Conservation (phyloP, 352 stramenopile species). For the Phytophthora colocasiae region DNA sequence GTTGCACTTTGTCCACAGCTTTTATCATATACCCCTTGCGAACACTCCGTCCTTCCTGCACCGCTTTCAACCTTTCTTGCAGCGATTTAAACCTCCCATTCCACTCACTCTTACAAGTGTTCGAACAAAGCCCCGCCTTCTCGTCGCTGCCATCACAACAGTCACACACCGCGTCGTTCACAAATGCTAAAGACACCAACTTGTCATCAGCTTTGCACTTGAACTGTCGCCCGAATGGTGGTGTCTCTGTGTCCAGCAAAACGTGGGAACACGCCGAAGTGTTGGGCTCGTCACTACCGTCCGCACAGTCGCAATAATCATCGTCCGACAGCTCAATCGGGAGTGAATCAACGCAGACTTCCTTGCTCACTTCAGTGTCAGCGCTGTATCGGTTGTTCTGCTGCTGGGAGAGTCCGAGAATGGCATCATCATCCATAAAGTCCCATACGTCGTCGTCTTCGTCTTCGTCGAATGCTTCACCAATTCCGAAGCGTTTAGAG, state of each 20-base stretch:
- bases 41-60: slow-evolving; percentile 29
- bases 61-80: slow-evolving; percentile 22
- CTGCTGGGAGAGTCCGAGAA: slow-evolving; percentile 35
- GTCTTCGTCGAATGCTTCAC: slow-evolving; percentile 43
- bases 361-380: not conserved
- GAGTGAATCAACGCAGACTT: slow-evolving; percentile 49
- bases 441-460: slow-evolving; percentile 68
- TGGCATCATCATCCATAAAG: slow-evolving; percentile 62
- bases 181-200: slow-evolving; percentile 55
- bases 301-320: slow-evolving; percentile 94
- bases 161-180: slow-evolving; percentile 97
- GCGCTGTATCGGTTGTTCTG: not conserved
- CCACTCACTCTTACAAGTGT: slow-evolving; percentile 49
- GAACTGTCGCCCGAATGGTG: slow-evolving; percentile 35
- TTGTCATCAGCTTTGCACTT: slow-evolving; percentile 45
- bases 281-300: slow-evolving; percentile 90
- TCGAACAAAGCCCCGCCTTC: slow-evolving; percentile 34
- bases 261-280: slow-evolving; percentile 82
- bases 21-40: slow-evolving; percentile 36
- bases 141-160: slow-evolving; percentile 98
- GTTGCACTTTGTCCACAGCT: slow-evolving; percentile 36
- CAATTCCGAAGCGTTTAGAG: slow-evolving; percentile 22
- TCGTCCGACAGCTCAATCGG: slow-evolving; percentile 80
- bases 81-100: slow-evolving; percentile 26
- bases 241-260: slow-evolving; percentile 17